Base-by-base conservation (phyloP, 75 land plant species). In the Isoetes taiwanensis region DNA sequence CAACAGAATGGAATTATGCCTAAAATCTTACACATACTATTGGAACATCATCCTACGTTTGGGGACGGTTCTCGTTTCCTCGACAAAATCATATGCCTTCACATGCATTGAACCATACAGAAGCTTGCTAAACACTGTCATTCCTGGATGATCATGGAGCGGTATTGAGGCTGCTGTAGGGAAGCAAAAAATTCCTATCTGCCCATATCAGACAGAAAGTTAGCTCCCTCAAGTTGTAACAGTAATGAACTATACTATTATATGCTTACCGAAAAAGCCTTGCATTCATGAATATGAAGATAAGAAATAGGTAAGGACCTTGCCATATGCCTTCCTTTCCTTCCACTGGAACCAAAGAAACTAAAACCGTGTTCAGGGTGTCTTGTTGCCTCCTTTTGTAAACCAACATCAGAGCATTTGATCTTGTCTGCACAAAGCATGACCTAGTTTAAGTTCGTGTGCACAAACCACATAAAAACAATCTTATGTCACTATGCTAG, bases 91-190 rank as follows among this genome's bases (percentile, higher is more conserved):
- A 43, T 75, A 82, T 0, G 86, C 53, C 59, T 78, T 82, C 8
- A 78, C 68, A 59, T 82, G 86, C 82, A 82, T 72, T 0, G 70
- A 41, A 12, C 86, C 86, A 4, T 69, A 60, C 0, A 82, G 64
- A 27, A 79, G 72, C 43, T 83, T 83, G 63, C 77, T 79, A 30
- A 79, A 73, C 2, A 83, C 83, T 1, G 83, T 83, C 86, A 83
- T 83, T 0, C 64, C 75, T n/a, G 86, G 86, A 40, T 83, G 86
- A 61, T 83, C 74, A 34, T 83, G 86, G 2, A 83, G 79, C 5
- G 86, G 86, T 21, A 80, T 76, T 6, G 69, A 75, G 14, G 62
- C 79, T 2, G 56, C 39, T 12, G 76, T 35, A 2, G 83, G 83
- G 8, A 83, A 52, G 56, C 67, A 79, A 71, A 83, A 83, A 11